Evolutionary conservation across 2,329 filamentous ascomycete species (phyloP).

Genomic region (Coniella vitis): DNA sequence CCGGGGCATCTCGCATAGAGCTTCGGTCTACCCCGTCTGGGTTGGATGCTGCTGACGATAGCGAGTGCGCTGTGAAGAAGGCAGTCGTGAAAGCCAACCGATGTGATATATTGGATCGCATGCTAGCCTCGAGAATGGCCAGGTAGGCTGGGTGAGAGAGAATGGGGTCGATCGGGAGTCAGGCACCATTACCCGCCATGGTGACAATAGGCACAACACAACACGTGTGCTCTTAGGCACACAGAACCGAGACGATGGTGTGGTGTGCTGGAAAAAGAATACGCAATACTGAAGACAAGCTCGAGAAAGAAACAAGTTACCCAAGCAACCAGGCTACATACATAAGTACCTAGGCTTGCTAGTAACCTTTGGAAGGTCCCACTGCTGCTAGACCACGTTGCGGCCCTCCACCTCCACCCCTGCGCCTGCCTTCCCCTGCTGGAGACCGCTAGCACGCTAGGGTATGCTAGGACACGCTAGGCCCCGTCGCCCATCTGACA

Average conservation of each 20-base stretch:
- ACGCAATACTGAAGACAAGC: too few relatives aligned
- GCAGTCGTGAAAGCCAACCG: too few relatives aligned
- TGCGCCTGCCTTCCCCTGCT: neutral
- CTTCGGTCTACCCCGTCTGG: neutral
- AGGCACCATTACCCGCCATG: too few relatives aligned
- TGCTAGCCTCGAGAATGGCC: too few relatives aligned
- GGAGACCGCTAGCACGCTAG: neutral
- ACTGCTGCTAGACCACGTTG: constrained; percentile 4
- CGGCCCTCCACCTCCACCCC: constrained; percentile 3
- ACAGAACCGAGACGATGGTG: neutral
- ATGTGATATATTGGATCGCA: too few relatives aligned
- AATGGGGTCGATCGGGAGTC: too few relatives aligned
- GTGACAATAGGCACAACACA: too few relatives aligned
- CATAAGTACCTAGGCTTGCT: too few relatives aligned
- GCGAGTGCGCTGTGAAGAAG: too few relatives aligned
- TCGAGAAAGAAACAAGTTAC: too few relatives aligned
- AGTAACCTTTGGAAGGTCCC: neutral
- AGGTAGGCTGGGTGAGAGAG: too few relatives aligned
- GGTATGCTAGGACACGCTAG: neutral
- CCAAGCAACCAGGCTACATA: too few relatives aligned
- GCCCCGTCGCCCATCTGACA: neutral
- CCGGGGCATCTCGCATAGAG: neutral
- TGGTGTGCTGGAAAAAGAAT: neutral
- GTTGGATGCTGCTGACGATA: neutral
- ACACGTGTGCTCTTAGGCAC: neutral